phyloP scores from a whole-genome alignment of 2,329 filamentous ascomycete species.

The Exophiala sideris region DNA sequence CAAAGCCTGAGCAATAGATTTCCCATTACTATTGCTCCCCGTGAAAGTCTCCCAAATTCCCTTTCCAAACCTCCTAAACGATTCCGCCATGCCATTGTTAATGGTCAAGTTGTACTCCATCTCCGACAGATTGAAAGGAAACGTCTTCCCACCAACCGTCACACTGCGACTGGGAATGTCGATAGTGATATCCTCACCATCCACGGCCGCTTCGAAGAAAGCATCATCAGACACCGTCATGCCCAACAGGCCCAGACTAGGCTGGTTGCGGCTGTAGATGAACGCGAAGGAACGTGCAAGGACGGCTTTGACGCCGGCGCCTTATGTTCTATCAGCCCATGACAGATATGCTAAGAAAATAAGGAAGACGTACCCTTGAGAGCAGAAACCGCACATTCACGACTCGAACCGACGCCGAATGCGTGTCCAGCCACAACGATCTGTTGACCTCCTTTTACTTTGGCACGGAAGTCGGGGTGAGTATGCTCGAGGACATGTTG shows the following conservation, averaged over 20 bases:
- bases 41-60: conserved; percentile 18
- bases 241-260: conserved; percentile 7
- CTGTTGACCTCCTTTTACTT: conserved; percentile 24
- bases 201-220: conserved; percentile 38
- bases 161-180: conserved; percentile 30
- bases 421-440: conserved; percentile 42
- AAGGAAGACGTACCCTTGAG: neutral
- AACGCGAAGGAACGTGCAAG: conserved; percentile 10
- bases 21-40: neutral
- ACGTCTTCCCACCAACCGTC: conserved; percentile 29
- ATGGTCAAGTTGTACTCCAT: conserved; percentile 53
- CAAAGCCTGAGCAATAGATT: neutral
- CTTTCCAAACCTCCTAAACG: conserved; percentile 16
- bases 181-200: conserved; percentile 39
- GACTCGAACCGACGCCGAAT: conserved; percentile 47
- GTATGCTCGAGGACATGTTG: conserved; percentile 42
- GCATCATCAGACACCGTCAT: conserved; percentile 8
- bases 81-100: conserved; percentile 37
- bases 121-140: conserved; percentile 55
- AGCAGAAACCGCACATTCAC: conserved; percentile 40
- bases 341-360: neutral
- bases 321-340: neutral
- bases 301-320: conserved; percentile 5
- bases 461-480: conserved; percentile 40
- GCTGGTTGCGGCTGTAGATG: conserved; percentile 11